Conservation (phyloP, 73 alveolate genomes). For the Stentor coeruleus region DNA sequence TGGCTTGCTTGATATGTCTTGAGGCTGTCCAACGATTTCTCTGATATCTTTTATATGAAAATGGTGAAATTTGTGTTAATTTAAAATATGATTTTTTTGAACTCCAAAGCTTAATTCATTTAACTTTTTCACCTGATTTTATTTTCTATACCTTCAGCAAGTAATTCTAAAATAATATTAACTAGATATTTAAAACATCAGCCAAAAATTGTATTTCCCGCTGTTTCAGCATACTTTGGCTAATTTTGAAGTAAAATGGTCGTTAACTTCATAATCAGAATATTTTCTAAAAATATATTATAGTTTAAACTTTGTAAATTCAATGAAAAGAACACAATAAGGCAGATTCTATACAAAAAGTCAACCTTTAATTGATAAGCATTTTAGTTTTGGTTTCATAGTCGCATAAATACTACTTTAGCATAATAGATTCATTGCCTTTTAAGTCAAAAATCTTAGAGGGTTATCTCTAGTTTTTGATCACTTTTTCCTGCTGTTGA, state of each 20-base stretch:
- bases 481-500: neutral
- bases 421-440: neutral
- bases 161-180: neutral
- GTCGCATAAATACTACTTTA: neutral
- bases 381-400: neutral
- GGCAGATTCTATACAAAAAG: neutral
- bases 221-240: neutral
- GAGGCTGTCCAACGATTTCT: constrained; percentile 1
- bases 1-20: neutral
- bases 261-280: constrained; percentile 10
- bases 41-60: constrained; percentile 15
- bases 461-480: neutral
- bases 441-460: neutral
- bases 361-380: neutral
- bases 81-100: too few species aligned
- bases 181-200: neutral
- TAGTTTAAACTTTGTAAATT: neutral
- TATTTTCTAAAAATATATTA: neutral
- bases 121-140: neutral
- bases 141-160: neutral
- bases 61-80: too few species aligned
- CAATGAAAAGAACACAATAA: too few species aligned
- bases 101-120: constrained; percentile 23
- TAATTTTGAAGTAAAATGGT: neutral
- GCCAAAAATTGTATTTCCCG: neutral